Base-by-base conservation (phyloP, 139 green algal genomes). In the Chlorella sorokiniana region DNA sequence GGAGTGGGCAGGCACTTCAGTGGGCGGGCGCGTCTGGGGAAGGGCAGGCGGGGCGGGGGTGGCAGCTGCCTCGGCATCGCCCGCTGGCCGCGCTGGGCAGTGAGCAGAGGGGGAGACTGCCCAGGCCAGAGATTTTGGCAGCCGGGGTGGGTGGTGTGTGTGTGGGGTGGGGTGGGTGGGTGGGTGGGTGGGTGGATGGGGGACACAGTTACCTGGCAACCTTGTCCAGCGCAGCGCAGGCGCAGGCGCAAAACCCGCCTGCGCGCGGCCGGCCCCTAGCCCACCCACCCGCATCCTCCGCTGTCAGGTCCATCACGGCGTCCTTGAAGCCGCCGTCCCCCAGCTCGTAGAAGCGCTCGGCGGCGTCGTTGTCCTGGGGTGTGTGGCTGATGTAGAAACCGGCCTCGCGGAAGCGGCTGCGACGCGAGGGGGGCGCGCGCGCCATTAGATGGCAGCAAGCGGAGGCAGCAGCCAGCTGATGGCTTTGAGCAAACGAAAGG, bases 261-360 rank as follows among this genome's bases (percentile, higher is more conserved):
- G n/a, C n/a, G n/a, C n/a, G n/a, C n/a, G n/a, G n/a, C n/a, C n/a
- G n/a, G n/a, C n/a, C n/a, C n/a, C 20, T 25, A 77, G 10, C 27
- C 2, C 25, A 9, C n/a, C 27, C 16, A 61, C 52, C 54, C 31
- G 38, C 48, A 44, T 97, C 94, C 81, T 97, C 94, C 7, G 82
- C 93, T 4, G 84, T 90, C 27, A 98, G 52, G 83, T 98, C 94
- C 84, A 98, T 72, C 67, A 97, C 93, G 29, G 90, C 90, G 6
- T 76, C 84, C 44, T 69, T 37, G n/a, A 88, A 52, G 20, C 52
- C 52, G 56, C 52, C 75, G 22, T 61, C 79, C 0, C 40, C 75
- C 23, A 86, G 41, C 23, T 10, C 79, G 31, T 81, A 75, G 27
- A 88, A 88, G 20, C 59, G 37, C 33, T 86, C 74, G 20, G 23